Conservation (phyloP, 345 rosid genomes). For the Rhodamnia argentea region DNA sequence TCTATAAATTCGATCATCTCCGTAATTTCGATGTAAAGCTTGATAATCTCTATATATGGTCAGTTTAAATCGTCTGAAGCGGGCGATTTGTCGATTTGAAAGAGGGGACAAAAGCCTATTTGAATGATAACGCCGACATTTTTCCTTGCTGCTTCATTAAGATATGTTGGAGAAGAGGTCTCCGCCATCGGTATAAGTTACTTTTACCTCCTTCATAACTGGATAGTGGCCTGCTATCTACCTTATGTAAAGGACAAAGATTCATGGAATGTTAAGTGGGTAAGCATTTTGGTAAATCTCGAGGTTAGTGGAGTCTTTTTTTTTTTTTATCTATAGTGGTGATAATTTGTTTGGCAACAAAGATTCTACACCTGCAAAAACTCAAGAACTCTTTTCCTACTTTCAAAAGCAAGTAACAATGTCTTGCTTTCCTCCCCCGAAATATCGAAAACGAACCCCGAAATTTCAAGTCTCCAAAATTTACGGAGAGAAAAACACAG, state of each 20-base stretch:
- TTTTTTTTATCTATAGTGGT: too few species aligned
- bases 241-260: not conserved
- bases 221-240: not conserved
- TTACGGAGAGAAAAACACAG: not conserved
- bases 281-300: not conserved
- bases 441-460: not conserved
- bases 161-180: not conserved
- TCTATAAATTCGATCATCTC: too few species aligned
- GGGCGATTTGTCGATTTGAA: not conserved
- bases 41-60: not conserved
- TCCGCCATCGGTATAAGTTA: not conserved
- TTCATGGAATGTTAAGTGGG: not conserved
- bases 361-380: not conserved
- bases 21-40: not conserved
- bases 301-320: not conserved
- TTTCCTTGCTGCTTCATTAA: not conserved
- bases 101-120: rapidly evolving
- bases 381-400: not conserved
- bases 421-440: not conserved
- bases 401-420: not conserved
- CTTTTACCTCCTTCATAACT: not conserved
- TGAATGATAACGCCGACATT: not conserved
- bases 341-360: not conserved
- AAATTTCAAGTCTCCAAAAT: not conserved
- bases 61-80: not conserved